Evolutionary conservation across 495 filamentous ascomycete genomes (phyloP), one percentile per base, ranked within the genome.

Genomic region (Oidiodendron maius): DNA sequence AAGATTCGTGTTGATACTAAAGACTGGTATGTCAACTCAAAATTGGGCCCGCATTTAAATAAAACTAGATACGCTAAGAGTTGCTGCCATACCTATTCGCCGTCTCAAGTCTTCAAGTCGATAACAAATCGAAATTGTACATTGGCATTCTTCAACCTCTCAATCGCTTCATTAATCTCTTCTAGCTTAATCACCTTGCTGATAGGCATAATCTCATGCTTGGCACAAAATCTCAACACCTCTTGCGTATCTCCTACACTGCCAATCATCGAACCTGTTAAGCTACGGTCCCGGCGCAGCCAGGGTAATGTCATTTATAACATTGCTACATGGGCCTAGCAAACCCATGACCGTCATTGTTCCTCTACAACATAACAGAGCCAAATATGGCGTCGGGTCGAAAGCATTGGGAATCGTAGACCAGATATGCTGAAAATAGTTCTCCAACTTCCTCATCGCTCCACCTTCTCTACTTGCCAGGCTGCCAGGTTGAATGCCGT

Each of bases 31-130:
- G n/a, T 32, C 28, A 32, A n/a, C 28, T 40, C 38, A 40, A 21
- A 2, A 40, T 17, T 76, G n/a, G 81, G 3, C 76, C 62, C 25
- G 12, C 13, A 15, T 69, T 64, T 4, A 44, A 30, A 44, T 22
- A 44, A 32, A 32, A 32, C n/a, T 32, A 32, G 28, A 32, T 8
- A 32, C 28, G n/a, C n/a, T 32, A n/a, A 32, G n/a, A 32, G 28
- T 32, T 32, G 28, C 28, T n/a, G 28, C 28, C 28, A n/a, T n/a
- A 8, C 28, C 28, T 32, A 32, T 32, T 32, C 28, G 8, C n/a
- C 28, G n/a, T 8, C 40, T 42, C 21, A 42, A 35, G 44, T 17
- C 21, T 46, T 46, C 30, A 46, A 17, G 17, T 46, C 28, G 28
- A 46, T 46, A 12, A 46, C 44, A 46, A 46, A 46, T 34, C 44